A percentile compares a stretch with the other conserved stretches of the same genome.
These are phyloP conservation scores for Suillus variegatus DNA, from an alignment of 768 basidiomycete genomes.

Conservation along the genomic window DNA sequence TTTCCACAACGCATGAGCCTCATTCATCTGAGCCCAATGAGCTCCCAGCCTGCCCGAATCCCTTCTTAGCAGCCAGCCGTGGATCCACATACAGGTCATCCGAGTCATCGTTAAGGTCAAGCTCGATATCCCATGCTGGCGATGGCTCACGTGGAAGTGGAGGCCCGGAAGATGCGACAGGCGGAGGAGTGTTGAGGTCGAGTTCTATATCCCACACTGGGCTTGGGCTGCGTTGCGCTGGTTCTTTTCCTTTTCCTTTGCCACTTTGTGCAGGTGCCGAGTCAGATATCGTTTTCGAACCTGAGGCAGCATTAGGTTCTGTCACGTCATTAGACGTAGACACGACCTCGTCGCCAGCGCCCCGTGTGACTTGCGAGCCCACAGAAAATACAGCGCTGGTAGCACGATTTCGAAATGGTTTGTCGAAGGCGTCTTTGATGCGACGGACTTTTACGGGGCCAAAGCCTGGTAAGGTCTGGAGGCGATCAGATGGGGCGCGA, in stretches of 20 bases:
- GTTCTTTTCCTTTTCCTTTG: conserved; percentile 27
- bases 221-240: conserved; percentile 45
- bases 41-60: conserved; percentile 3
- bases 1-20: background rate
- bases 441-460: conserved; percentile 93
- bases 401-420: conserved; percentile 75
- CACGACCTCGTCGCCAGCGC: conserved; percentile 1
- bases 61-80: conserved; percentile 1
- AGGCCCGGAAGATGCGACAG: conserved; percentile 12
- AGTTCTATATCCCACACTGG: conserved; percentile 77
- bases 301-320: too few relatives aligned
- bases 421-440: conserved; percentile 87
- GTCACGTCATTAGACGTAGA: background rate
- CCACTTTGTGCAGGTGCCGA: background rate
- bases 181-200: conserved; percentile 40
- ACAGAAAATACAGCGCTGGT: conserved; percentile 46
- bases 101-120: conserved; percentile 39
- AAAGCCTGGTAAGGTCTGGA: conserved; percentile 87
- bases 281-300: background rate
- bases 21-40: conserved; percentile 3
- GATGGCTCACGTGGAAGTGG: conserved; percentile 24
- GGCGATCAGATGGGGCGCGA: conserved; percentile 66
- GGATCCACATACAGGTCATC: conserved; percentile 9
- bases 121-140: conserved; percentile 44
- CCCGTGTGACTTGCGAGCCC: conserved; percentile 24